Base-by-base conservation (phyloP, 2,329 filamentous ascomycete genomes). In the Bipolaris victoriae region DNA sequence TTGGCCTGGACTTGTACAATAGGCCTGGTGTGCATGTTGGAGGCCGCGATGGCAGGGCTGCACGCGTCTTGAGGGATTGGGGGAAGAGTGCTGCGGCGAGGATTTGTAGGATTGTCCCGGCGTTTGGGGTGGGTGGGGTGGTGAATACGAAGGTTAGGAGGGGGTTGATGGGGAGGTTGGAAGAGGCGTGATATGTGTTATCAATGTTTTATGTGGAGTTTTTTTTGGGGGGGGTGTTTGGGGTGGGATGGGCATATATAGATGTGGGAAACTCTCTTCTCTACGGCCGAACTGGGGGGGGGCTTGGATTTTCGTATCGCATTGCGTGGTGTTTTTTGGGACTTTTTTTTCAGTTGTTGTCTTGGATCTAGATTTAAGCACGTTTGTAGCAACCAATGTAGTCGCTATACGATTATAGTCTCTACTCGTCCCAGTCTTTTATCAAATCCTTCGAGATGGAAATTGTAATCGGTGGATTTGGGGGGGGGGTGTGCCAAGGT, bases 1-100 rank as follows among this genome's bases (percentile, higher is more conserved):
- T 95, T 7, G 93, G 93, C 0, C 72, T 97, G 67, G 92, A 97
- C 78, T 67, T 96, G 59, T 97, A 96, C 75, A 97, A 97, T 73
- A 81, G 91, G 1, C 81, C 78, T 47, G 80, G 76, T 2, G 75
- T 79, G 55, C 75, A 77, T 1, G 83, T 80, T 49, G 77, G 79
- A 1, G 84, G 84, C 78, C 73, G 75, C 18, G 86, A 91, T 6
- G 68, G 69, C n/a, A 81, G 93, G n/a, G 84, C 85, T 74, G 71
- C 76, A 0, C 83, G 86, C 51, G 86, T 97, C n/a, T 80, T 84
- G 55, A 82, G 85, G 62, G 92, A 96, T 71, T 97, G 92, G 87
- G 78, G 83, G 16, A 83, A 89, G 62, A 94, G 90, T 74, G 86
- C 86, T 29, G 77, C 85, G 55, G 92, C 93, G 24, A 80, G 92